These are phyloP conservation scores for Mortierella polycephala DNA, from an alignment of 371 early-diverging fungal genomes.

Conservation along the genomic window DNA sequence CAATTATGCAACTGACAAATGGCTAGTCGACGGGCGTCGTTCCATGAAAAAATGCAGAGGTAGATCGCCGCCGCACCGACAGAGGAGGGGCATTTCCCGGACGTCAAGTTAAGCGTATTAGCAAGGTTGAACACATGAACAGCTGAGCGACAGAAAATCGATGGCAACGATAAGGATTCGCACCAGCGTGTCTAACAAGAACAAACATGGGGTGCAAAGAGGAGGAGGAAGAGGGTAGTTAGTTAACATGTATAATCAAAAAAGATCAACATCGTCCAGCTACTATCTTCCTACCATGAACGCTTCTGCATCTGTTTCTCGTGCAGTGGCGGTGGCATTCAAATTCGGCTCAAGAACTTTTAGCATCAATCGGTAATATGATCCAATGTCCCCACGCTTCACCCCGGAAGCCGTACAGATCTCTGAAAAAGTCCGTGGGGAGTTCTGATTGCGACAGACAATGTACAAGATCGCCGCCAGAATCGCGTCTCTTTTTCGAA, in stretches of 20 bases:
- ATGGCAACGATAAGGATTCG: constrained; percentile 58
- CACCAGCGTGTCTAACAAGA: constrained; percentile 63
- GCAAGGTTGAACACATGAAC: constrained; percentile 61
- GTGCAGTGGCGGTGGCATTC: constrained; percentile 38
- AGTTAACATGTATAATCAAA: not conserved
- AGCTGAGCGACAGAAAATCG: constrained; percentile 57
- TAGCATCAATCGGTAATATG: constrained; percentile 67
- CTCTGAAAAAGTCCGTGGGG: constrained; percentile 67
- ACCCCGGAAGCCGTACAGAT: constrained; percentile 65
- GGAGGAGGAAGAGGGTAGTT: not conserved
- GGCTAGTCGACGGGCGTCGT: constrained; percentile 55
- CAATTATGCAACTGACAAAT: constrained; percentile 48
- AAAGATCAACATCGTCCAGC: not conserved
- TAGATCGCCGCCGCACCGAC: constrained; percentile 70
- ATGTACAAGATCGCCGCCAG: constrained; percentile 67
- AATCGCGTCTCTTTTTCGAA: constrained; percentile 66
- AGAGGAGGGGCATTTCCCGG: constrained; percentile 69
- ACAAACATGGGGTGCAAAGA: not conserved
- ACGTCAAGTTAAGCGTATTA: constrained; percentile 60
- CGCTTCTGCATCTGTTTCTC: constrained; percentile 55
- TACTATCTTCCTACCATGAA: constrained; percentile 43
- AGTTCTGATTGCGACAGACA: constrained; percentile 60
- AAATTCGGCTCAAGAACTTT: constrained; percentile 56
- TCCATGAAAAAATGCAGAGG: constrained; percentile 63
- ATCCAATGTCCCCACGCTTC: constrained; percentile 65